phyloP scores from a whole-genome alignment of 805 yeast species.

The Schwanniomyces occidentalis region DNA sequence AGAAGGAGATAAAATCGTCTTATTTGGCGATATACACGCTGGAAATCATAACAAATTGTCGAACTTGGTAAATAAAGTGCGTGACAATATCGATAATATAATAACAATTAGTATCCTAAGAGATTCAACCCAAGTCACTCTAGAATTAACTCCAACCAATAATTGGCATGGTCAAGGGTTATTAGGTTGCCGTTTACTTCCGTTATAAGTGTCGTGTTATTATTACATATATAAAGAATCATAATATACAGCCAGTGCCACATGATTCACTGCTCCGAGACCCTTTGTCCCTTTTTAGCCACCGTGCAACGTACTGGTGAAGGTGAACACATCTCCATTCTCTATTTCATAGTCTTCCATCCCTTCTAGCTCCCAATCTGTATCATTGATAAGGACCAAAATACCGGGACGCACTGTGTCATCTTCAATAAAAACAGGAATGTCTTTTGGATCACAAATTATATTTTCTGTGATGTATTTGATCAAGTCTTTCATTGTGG shows the following conservation, averaged over 20 bases:
- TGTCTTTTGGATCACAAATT: slow-evolving; percentile 60
- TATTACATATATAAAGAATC: no score
- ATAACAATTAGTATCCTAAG: slow-evolving; percentile 33
- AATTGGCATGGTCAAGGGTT: slow-evolving; percentile 68
- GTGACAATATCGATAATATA: slow-evolving; percentile 29
- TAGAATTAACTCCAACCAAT: slow-evolving; percentile 44
- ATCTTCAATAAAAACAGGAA: slow-evolving; percentile 77
- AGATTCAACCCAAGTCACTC: slow-evolving; percentile 15
- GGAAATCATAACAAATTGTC: slow-evolving; percentile 54
- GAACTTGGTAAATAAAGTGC: slow-evolving; percentile 46
- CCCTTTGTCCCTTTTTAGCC: slow-evolving; percentile 48
- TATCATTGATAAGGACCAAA: slow-evolving; percentile 84
- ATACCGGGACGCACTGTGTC: slow-evolving; percentile 89
- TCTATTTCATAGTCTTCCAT: slow-evolving; percentile 79
- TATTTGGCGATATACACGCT: slow-evolving; percentile 55
- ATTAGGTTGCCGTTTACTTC: slow-evolving; percentile 64
- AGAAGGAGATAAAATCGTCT: slow-evolving; percentile 53
- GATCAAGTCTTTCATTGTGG: slow-evolving; percentile 54
- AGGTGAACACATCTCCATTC: slow-evolving; percentile 74
- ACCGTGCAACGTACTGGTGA: slow-evolving; percentile 93
- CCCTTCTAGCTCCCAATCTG: slow-evolving; percentile 96
- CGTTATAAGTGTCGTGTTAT: slow-evolving; percentile 35
- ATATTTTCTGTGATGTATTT: slow-evolving; percentile 52
- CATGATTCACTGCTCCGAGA: slow-evolving; percentile 1
- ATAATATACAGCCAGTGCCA: no score